Base-by-base conservation (phyloP, 129 eudicot genomes). In the Ambrosia artemisiifolia region DNA sequence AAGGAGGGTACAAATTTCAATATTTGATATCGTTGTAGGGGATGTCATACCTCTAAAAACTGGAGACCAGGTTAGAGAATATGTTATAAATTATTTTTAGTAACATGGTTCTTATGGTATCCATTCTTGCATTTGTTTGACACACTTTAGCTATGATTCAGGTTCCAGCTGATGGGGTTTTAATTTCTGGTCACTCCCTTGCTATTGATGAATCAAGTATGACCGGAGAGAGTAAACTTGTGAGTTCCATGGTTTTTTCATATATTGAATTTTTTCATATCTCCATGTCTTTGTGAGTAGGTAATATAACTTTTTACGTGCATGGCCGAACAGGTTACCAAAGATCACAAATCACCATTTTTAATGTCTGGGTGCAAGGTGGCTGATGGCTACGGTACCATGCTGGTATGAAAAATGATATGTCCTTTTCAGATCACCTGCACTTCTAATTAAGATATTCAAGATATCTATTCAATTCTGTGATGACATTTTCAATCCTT, bases 301-400 rank as follows among this genome's bases (percentile, higher is more conserved):
- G 60, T 71, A 9, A 63, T 28, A 9, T 47, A 49, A n/a, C 35
- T 69, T 65, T 40, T 72, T n/a, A 11, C 18, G 7, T 72, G 46
- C 18, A 11, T 72, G 46, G 57, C 64, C 44, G 16, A 53, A 68
- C 83, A 93, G 98, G 87, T 93, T 67, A 82, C 73, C 57, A 93
- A 93, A 82, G 92, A 89, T 73, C 57, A 84, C 20, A 93, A 74
- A 78, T 46, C 88, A 9, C 96, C 98, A 48, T 93, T 93, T 75
- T 80, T 93, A 38, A 89, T 93, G 98, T 93, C 98, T 33, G 98
- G 98, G 7, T 89, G 96, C 85, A 93, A 93, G 87, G 90, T 93
- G 60, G 98, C 98, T n/a, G 98, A 93, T 84, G 98, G 98, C 13
- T 93, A 93, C 82, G 98, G 98, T 51, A 85, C 88, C 71, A 93